Evolutionary conservation across 805 yeast genomes (phyloP), one percentile per base, ranked within the genome.

Genomic region (Yamadazyma phyllophila): DNA sequence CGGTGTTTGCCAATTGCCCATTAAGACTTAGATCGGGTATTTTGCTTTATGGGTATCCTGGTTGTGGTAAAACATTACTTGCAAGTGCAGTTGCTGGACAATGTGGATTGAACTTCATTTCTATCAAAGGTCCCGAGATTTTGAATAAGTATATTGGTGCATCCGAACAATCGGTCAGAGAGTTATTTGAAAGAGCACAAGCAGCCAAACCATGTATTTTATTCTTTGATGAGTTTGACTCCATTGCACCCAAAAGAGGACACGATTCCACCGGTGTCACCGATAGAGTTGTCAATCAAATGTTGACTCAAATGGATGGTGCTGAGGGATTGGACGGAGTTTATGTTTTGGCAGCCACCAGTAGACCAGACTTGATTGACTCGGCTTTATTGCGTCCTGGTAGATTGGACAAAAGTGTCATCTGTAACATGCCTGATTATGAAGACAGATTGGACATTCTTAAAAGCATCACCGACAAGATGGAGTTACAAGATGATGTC

Each of bases 251-350:
- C 0, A 91, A 91, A 62, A 83, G 98, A 75, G 98, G 98, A 2
- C 97, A 91, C 58, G 99, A 92, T 61, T 88, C 96, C 1, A 91
- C 98, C 0, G 98, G 98, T 46, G 98, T 94, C 3, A 94, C 98
- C 2, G 99, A 94, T 62, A 77, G 99, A 56, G 97, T 94, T 34
- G 99, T 94, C 20, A 94, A 94, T 66, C 99, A 94, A 61, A 80
- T 94, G 81, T 77, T 94, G 57, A 94, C 99, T 0, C 97, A 94
- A 62, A 91, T 94, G 96, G 99, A 94, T 65, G 99, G 99, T 69
- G 98, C 98, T 0, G 98, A 94, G 63, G 97, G 98, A 0, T 71
- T 91, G 26, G 97, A 91, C 57, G 97, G 98, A 2, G 98, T 94
- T 2, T 92, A 94, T 61, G 96, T 94, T 0, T 72, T 94, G 20